Percentiles rank a stretch among this genome's conserved stretches.
phyloP scores from a whole-genome alignment of 495 filamentous ascomycete species.

The Trichoderma erinaceum region DNA sequence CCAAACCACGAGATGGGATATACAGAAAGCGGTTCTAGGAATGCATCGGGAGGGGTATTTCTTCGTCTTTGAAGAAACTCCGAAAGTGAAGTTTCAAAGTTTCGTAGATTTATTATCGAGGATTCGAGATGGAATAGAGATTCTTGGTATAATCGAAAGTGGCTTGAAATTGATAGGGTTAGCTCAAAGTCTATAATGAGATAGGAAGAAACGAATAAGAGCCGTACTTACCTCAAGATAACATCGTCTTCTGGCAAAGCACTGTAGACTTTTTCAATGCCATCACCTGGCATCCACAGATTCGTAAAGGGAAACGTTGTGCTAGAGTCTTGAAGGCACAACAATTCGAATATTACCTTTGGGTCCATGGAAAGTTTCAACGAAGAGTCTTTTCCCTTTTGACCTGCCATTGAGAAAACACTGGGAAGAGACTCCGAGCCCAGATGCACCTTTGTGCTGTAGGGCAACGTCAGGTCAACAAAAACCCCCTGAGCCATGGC shows the following conservation, averaged over 20 bases:
- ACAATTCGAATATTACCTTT: neutral
- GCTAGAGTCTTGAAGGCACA: neutral
- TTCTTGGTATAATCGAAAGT: constrained; percentile 4
- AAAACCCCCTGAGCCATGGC: neutral
- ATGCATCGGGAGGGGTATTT: neutral
- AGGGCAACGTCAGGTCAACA: neutral
- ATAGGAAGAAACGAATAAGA: neutral
- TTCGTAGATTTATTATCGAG: neutral
- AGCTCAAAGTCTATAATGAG: neutral
- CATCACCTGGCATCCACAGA: neutral
- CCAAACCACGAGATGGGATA: neutral
- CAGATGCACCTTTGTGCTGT: neutral
- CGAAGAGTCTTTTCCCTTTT: neutral
- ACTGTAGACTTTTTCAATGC: constrained; percentile 7
- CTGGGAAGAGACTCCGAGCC: neutral
- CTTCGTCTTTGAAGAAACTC: neutral
- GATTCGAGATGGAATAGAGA: neutral
- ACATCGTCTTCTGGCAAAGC: neutral
- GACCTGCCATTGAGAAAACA: neutral
- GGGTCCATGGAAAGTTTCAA: neutral
- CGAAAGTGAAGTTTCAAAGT: neutral
- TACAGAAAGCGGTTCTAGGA: neutral
- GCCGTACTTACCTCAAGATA: neutral
- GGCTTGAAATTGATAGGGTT: neutral
- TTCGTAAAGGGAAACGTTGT: constrained; percentile 7